Evolutionary conservation across 2,329 filamentous ascomycete species (phyloP).

Genomic region (Fusarium bactridioides): DNA sequence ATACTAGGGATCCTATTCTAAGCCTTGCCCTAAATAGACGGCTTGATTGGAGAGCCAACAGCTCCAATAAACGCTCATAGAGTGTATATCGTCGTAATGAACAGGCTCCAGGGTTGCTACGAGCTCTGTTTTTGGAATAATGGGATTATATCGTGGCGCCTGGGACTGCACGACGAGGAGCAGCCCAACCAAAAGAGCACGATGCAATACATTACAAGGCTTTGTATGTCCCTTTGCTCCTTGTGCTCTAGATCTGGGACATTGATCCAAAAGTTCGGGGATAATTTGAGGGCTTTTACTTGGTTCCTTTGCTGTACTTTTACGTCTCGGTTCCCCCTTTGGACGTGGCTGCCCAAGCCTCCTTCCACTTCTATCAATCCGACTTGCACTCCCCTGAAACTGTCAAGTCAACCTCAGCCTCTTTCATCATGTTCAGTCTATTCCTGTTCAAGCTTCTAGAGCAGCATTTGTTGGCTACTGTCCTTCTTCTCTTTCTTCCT

Average conservation of each 20-base stretch:
- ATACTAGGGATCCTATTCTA: conserved; percentile 28
- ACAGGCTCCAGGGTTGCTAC: neutral
- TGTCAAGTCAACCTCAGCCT: neutral
- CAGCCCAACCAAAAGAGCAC: neutral
- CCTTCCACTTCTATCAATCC: neutral
- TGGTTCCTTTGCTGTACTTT: conserved; percentile 25
- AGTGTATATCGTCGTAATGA: neutral
- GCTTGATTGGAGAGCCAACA: conserved; percentile 7
- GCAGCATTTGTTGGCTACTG: conserved; percentile 25
- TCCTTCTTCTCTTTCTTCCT: conserved; percentile 30
- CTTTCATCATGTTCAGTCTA: conserved; percentile 28
- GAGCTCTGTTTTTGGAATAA: conserved; percentile 3
- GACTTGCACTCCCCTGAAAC: neutral
- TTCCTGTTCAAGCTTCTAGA: conserved; percentile 23
- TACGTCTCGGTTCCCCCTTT: conserved; percentile 24
- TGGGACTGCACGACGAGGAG: conserved; percentile 4
- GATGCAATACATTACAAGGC: neutral
- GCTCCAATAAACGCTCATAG: conserved; percentile 7
- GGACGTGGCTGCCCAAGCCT: conserved; percentile 18
- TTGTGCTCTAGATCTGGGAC: conserved; percentile 37
- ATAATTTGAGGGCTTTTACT: conserved; percentile 27
- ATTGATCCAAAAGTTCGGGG: conserved; percentile 40
- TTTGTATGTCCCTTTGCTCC: neutral
- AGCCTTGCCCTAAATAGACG: conserved; percentile 7
- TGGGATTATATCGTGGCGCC: conserved; percentile 9